Evolutionary conservation across 345 rosid species (phyloP), one percentile per base, ranked within the genome.

Genomic region (Hevea brasiliensis): DNA sequence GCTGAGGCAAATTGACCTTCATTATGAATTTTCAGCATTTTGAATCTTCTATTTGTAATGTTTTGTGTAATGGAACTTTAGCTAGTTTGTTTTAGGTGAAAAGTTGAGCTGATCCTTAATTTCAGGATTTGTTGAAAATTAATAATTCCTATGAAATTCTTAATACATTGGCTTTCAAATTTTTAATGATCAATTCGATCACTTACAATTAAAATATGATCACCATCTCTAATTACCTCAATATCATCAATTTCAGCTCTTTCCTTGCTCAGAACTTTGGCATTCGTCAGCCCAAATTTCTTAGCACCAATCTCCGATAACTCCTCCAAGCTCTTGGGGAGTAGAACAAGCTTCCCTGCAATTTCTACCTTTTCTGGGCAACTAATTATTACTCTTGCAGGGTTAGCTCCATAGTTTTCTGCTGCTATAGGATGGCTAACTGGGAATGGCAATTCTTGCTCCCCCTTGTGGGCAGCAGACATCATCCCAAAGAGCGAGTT

Each of bases 401-500:
- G 72, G 71, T 73, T 75, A 35, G 17, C 47, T 64, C 64, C 80
- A 48, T 42, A n/a, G 51, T n/a, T 68, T 26, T 44, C 42, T 9
- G 18, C 32, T 24, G 27, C 35, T 45, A 48, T 72, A 8, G 54
- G 32, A 17, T 77, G 87, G 23, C 72, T 61, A n/a, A 72, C 74
- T 0, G 85, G 68, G 29, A 85, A 79, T 44, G 78, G 40, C 12
- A 70, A 21, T 18, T 78, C 92, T 61, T 75, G 85, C 50, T 84
- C 80, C 51, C 71, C 75, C 3, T 37, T 83, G 40, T 86, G 92
- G 5, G 84, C 91, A 53, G 88, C 72, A 8, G 92, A 82, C 82
- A 94, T 87, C 23, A 92, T 82, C 72, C 98, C 96, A 50, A 90
- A 89, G 53, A 92, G 81, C 0, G 97, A 92, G 75, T 90, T 92